These are phyloP conservation scores for Chaetomium fimeti DNA, from an alignment of 495 filamentous ascomycete genomes.

Conservation along the genomic window DNA sequence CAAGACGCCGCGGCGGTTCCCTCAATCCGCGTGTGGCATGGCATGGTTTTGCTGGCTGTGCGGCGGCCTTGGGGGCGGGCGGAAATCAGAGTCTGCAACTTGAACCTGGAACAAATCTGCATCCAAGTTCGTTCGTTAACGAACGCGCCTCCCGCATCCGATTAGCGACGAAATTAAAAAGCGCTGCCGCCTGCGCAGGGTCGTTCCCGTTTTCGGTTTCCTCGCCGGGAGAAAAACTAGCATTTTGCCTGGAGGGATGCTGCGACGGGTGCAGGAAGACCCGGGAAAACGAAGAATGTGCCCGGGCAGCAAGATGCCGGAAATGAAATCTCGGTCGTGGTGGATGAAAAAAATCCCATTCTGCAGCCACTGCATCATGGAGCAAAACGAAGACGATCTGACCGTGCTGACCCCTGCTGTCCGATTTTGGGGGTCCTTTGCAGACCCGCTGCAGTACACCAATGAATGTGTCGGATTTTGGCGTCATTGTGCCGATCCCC, in stretches of 20 bases:
- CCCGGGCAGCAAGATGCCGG: neutral
- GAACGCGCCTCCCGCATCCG: too few species aligned
- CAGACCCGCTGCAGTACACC: neutral
- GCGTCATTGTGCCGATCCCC: constrained; percentile 17
- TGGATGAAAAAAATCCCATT: neutral
- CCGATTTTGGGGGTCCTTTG: constrained; percentile 5
- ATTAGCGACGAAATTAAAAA: neutral
- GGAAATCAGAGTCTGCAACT: neutral
- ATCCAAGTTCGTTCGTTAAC: too few species aligned
- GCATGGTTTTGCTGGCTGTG: neutral
- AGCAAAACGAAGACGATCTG: neutral
- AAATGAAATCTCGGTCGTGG: constrained; percentile 1
- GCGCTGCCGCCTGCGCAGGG: neutral
- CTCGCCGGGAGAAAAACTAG: too few species aligned
- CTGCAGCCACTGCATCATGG: constrained; percentile 9
- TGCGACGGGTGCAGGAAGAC: too few species aligned
- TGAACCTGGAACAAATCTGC: neutral
- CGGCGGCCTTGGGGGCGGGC: neutral
- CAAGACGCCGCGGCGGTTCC: neutral
- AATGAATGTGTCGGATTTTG: constrained; percentile 8
- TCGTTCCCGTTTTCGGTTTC: neutral
- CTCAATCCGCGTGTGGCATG: neutral
- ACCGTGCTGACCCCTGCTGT: neutral
- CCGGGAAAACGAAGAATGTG: neutral
- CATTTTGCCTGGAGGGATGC: too few species aligned